Evolutionary conservation across 1,284 basidiomycete species (phyloP).

Genomic region (Cerrena zonata): DNA sequence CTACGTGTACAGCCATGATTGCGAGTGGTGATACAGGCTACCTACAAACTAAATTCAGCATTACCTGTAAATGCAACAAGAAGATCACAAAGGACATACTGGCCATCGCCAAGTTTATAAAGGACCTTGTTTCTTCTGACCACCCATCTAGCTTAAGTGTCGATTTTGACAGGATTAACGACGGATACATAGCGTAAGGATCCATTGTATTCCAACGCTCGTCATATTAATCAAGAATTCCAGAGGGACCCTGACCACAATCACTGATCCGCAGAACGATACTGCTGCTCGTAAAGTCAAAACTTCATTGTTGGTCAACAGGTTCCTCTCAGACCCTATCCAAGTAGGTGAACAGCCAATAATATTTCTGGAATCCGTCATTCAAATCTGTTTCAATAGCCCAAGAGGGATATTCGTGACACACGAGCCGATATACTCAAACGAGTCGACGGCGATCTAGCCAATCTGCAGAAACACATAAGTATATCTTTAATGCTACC

Average conservation of each 20-base stretch:
- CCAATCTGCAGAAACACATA: constrained; percentile 5
- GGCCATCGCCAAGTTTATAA: constrained; percentile 12
- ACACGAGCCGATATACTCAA: not conserved
- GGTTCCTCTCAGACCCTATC: not conserved
- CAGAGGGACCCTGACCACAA: not conserved
- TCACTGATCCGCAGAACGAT: not conserved
- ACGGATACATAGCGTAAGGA: not conserved
- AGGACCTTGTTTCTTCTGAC: constrained; percentile 8
- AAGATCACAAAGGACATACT: constrained; percentile 11
- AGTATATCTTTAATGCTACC: constrained; percentile 8
- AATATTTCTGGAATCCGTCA: not conserved
- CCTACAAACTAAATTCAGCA: constrained; percentile 10
- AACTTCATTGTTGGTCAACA: not conserved
- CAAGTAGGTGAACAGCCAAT: not conserved
- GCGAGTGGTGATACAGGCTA: constrained; percentile 9
- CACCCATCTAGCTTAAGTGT: too few relatives aligned
- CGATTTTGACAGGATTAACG: too few relatives aligned
- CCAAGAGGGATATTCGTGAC: not conserved
- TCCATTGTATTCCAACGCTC: too few relatives aligned
- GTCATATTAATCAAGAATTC: not conserved
- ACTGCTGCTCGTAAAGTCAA: not conserved
- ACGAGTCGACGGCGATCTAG: constrained; percentile 2
- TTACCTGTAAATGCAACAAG: constrained; percentile 7
- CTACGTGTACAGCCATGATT: constrained; percentile 8
- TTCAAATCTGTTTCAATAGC: not conserved